These are phyloP conservation scores for Endotrypanum monterogeii DNA, from an alignment of 208 protist species.

Conservation along the genomic window DNA sequence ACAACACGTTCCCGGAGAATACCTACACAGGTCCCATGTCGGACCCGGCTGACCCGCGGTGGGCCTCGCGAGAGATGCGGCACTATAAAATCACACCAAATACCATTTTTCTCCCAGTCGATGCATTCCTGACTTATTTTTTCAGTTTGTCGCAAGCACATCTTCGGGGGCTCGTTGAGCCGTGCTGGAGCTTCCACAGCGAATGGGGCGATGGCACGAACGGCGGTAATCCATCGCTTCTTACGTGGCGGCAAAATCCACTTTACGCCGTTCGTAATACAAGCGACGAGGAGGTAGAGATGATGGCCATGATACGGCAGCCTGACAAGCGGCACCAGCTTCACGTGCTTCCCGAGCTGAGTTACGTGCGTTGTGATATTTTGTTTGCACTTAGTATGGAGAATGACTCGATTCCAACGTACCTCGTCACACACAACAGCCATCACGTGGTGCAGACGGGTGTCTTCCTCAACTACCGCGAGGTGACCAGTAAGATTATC, in stretches of 20 bases:
- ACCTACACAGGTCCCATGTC: slow-evolving; percentile 70
- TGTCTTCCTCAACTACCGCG: slow-evolving; percentile 64
- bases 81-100: slow-evolving; percentile 26
- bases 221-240: slow-evolving; percentile 67
- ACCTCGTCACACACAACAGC: slow-evolving; percentile 82
- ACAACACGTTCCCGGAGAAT: slow-evolving; percentile 51
- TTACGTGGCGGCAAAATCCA: slow-evolving; percentile 77
- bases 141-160: slow-evolving; percentile 46
- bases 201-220: slow-evolving; percentile 69
- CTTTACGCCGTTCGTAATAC: slow-evolving; percentile 63
- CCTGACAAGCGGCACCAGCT: slow-evolving; percentile 72
- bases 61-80: slow-evolving; percentile 36
- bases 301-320: slow-evolving; percentile 70
- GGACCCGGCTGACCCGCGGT: slow-evolving; percentile 40
- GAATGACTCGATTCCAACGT: slow-evolving; percentile 49
- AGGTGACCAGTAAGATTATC: slow-evolving; percentile 56
- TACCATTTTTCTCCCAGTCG: slow-evolving; percentile 61
- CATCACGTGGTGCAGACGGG: slow-evolving; percentile 67
- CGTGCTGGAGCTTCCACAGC: slow-evolving; percentile 64
- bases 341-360: slow-evolving; percentile 55
- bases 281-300: slow-evolving; percentile 39
- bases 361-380: slow-evolving; percentile 69
- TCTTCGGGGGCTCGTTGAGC: slow-evolving; percentile 40
- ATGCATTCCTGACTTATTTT: slow-evolving; percentile 50
- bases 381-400: slow-evolving; percentile 52